Percentiles rank a stretch among this genome's conserved stretches.
Conservation (phyloP, 2,329 filamentous ascomycete species). For the Fusarium sp. region DNA sequence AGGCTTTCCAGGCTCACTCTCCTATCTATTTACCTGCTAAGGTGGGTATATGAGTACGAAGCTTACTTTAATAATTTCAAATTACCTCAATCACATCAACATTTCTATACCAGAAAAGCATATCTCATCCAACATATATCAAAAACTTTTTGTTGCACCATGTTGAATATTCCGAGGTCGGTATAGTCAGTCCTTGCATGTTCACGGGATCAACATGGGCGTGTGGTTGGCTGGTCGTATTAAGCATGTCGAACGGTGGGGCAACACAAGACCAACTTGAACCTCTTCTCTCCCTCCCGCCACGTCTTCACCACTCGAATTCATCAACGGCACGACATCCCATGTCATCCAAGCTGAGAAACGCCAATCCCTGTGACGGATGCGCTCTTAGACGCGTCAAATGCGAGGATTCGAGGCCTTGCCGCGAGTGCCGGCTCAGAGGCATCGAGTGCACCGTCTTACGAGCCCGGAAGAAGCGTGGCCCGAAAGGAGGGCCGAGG, state of each 20-base stretch:
- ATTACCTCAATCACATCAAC: background rate
- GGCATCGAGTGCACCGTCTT: constrained; percentile 30
- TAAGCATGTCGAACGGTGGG: constrained; percentile 14
- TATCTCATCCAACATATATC: background rate
- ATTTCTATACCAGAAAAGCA: background rate
- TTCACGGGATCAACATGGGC: background rate
- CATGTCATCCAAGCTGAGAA: constrained; percentile 30
- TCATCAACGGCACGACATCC: background rate
- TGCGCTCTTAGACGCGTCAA: constrained; percentile 33
- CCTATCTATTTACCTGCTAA: background rate
- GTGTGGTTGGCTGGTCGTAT: background rate
- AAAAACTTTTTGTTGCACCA: background rate
- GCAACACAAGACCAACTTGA: constrained; percentile 23
- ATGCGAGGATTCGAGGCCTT: constrained; percentile 32
- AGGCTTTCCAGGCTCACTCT: background rate
- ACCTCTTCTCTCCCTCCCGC: constrained; percentile 3
- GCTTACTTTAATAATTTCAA: background rate
- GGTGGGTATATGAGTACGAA: background rate
- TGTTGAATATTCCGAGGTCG: background rate
- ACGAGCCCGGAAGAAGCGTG: constrained; percentile 28
- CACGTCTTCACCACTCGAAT: background rate
- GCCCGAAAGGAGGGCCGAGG: constrained; percentile 31
- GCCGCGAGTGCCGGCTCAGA: constrained; percentile 28
- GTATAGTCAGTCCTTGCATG: background rate
- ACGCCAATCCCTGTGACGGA: constrained; percentile 33